Evolutionary conservation across 2,329 filamentous ascomycete species (phyloP).

Genomic region (Geosmithia morbida): DNA sequence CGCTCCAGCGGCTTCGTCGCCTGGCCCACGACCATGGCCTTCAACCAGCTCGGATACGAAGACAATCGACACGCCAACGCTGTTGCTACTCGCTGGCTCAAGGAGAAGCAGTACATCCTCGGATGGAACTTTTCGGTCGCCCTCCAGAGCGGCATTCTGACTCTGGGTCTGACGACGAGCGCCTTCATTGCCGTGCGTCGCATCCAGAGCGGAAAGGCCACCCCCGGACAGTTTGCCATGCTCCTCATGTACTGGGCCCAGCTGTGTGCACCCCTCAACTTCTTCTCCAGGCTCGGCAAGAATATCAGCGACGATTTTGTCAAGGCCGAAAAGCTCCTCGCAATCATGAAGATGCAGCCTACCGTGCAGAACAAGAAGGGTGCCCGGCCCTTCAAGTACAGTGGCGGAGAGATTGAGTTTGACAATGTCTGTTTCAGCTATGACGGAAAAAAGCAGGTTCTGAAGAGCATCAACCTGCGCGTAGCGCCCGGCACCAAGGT

Average conservation of each 20-base stretch:
- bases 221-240: slow-evolving; percentile 55
- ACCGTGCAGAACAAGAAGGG: slow-evolving; percentile 35
- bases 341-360: slow-evolving; percentile 43
- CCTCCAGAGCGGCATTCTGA: slow-evolving; percentile 48
- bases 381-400: slow-evolving; percentile 32
- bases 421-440: slow-evolving; percentile 42
- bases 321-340: slow-evolving; percentile 40
- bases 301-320: slow-evolving; percentile 41
- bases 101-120: slow-evolving; percentile 20
- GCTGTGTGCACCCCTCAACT: slow-evolving; percentile 55
- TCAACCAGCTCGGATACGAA: slow-evolving; percentile 44
- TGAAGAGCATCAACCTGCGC: slow-evolving; percentile 37
- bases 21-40: slow-evolving; percentile 44
- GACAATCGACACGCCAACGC: slow-evolving; percentile 37
- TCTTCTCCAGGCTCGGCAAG: slow-evolving; percentile 46
- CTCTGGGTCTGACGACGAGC: slow-evolving; percentile 52
- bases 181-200: slow-evolving; percentile 48
- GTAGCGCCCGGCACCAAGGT: slow-evolving; percentile 37
- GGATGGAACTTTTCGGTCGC: slow-evolving; percentile 37
- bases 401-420: slow-evolving; percentile 39
- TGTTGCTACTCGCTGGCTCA: slow-evolving; percentile 24
- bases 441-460: slow-evolving; percentile 41
- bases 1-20: slow-evolving; percentile 40
- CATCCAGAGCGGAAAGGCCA: slow-evolving; percentile 44
- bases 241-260: slow-evolving; percentile 63